Evolutionary conservation across 345 rosid genomes (phyloP).

Genomic region (Citrus maxima): DNA sequence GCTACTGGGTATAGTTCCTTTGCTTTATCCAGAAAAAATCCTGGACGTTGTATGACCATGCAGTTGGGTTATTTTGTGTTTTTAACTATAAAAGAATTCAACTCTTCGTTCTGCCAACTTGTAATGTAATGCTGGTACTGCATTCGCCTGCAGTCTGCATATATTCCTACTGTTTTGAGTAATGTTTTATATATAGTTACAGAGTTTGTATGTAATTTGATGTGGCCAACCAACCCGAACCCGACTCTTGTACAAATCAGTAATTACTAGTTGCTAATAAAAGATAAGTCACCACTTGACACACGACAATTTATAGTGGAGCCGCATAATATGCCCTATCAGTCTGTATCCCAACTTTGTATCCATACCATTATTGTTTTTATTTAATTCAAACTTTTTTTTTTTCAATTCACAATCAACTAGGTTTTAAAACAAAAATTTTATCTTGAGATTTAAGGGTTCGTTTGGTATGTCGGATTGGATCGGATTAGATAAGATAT

Average conservation of each 20-base stretch:
- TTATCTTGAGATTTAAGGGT: too few species aligned
- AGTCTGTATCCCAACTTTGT: too few species aligned
- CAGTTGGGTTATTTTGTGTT: neutral
- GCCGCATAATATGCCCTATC: too few species aligned
- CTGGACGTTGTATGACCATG: conserved; percentile 10
- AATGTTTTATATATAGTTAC: neutral
- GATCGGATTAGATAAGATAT: too few species aligned
- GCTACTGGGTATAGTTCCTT: neutral
- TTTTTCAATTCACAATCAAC: too few species aligned
- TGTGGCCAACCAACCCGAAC: neutral
- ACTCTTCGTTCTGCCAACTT: neutral
- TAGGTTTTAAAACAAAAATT: too few species aligned
- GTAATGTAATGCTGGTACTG: conserved; percentile 1
- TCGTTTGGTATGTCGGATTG: too few species aligned
- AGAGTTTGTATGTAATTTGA: neutral
- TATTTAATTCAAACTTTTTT: too few species aligned
- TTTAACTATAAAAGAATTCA: conserved; percentile 2
- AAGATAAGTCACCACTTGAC: too few species aligned
- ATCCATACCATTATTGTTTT: too few species aligned
- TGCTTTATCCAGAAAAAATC: neutral
- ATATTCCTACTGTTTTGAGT: neutral
- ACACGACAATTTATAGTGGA: too few species aligned
- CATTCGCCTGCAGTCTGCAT: neutral
- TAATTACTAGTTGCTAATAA: too few species aligned
- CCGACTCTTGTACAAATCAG: neutral